Evolutionary conservation across 2,329 filamentous ascomycete genomes (phyloP).

Genomic region (Rugonectria rugulosa): DNA sequence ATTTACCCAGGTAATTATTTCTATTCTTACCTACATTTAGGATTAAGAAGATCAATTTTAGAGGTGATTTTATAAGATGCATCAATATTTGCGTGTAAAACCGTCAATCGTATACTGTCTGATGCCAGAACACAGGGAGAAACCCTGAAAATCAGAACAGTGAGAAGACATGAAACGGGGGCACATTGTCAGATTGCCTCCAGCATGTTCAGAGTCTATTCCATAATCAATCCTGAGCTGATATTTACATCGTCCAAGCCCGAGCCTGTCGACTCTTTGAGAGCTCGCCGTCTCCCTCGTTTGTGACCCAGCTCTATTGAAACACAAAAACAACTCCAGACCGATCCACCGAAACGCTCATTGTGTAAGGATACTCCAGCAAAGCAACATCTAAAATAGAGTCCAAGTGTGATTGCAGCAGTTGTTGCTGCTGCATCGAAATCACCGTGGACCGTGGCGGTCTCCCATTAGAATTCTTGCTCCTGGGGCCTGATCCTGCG

Average conservation of each 20-base stretch:
- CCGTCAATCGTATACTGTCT: no score
- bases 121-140: no score
- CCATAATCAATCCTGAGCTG: neutral
- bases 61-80: no score
- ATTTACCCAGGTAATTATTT: neutral
- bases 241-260: slow-evolving; percentile 19
- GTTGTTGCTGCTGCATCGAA: slow-evolving; percentile 83
- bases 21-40: no score
- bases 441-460: slow-evolving; percentile 83
- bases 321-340: slow-evolving; percentile 90
- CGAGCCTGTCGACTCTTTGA: slow-evolving; percentile 17
- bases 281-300: neutral
- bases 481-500: slow-evolving; percentile 42
- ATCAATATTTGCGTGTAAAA: neutral
- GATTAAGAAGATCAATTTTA: no score
- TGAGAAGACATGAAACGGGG: no score
- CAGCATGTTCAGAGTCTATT: neutral
- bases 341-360: slow-evolving; percentile 90
- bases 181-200: no score
- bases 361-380: slow-evolving; percentile 87
- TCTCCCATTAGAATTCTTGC: slow-evolving; percentile 45
- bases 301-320: slow-evolving; percentile 46
- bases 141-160: no score
- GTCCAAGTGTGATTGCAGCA: slow-evolving; percentile 88
- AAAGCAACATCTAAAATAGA: slow-evolving; percentile 87